Conservation (phyloP, 179 eudicot species). For the Corrigiola litoralis region DNA sequence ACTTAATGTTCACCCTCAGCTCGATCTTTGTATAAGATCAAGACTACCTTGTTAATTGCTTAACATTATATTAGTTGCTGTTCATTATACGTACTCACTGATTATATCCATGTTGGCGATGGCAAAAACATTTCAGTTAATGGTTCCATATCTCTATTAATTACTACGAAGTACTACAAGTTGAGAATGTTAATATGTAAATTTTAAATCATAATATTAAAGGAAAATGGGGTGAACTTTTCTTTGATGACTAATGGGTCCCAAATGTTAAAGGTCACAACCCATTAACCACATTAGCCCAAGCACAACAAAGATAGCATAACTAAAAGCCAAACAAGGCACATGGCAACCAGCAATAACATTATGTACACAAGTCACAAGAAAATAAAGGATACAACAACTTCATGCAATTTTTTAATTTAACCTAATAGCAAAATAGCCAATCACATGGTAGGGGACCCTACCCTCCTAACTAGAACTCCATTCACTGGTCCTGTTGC, state of each 20-base stretch:
- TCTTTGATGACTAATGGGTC: slow-evolving; percentile 7
- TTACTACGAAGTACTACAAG: too few relatives aligned
- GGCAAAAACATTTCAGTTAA: too few relatives aligned
- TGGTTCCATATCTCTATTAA: too few relatives aligned
- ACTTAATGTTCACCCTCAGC: too few relatives aligned
- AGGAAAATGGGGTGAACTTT: too few relatives aligned
- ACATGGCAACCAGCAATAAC: slow-evolving; percentile 22
- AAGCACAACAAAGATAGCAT: not conserved
- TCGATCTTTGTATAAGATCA: too few relatives aligned
- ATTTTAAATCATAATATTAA: too few relatives aligned
- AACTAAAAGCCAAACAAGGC: slow-evolving; percentile 2
- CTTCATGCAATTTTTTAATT: not conserved
- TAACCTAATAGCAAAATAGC: not conserved
- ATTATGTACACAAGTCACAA: slow-evolving; percentile 8
- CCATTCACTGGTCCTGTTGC: not conserved
- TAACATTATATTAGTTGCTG: too few relatives aligned
- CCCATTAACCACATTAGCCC: not conserved
- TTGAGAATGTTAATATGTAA: too few relatives aligned
- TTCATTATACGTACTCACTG: too few relatives aligned
- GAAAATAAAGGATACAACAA: slow-evolving; percentile 3
- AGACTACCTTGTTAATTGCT: too few relatives aligned
- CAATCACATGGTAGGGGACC: slow-evolving; percentile 13
- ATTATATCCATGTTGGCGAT: too few relatives aligned
- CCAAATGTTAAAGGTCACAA: not conserved
- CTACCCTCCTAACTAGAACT: not conserved